Conservation (phyloP, 257 asterid genomes). For the Solanum medicagineum region DNA sequence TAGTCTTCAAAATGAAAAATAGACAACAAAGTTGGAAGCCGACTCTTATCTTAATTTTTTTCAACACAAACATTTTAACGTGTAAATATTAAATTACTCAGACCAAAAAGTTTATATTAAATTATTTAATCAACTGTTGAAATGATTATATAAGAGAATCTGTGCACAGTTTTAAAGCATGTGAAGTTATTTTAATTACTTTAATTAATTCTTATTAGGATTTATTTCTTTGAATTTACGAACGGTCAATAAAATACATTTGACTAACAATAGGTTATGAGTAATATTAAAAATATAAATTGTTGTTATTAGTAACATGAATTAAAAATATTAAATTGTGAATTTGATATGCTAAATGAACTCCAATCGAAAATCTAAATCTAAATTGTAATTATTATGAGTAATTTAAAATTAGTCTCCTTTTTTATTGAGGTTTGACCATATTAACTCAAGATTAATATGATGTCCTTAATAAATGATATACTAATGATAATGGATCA, state of each 20-base stretch:
- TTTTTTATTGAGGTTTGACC: background rate
- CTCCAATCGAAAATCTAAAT: background rate
- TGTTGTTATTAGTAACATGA: too few relatives aligned
- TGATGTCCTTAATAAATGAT: background rate
- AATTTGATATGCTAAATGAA: background rate
- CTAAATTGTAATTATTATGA: too few relatives aligned
- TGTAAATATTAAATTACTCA: background rate
- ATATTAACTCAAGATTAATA: background rate
- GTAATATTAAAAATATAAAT: background rate
- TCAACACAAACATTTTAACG: background rate
- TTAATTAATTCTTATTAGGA: background rate
- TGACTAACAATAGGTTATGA: background rate
- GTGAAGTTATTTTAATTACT: background rate
- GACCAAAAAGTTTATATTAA: background rate
- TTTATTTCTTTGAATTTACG: background rate
- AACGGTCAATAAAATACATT: background rate
- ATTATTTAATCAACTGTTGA: slow-evolving; percentile 1
- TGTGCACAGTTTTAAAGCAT: background rate
- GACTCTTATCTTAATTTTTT: background rate
- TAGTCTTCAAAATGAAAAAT: background rate
- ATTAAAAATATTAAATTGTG: background rate
- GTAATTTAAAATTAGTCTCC: background rate
- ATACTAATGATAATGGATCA: background rate
- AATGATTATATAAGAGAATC: slow-evolving; percentile 12
- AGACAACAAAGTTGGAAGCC: slow-evolving; percentile 10